Base-by-base conservation (phyloP, 176 grass and related monocot genomes). In the Bonia amplexicaulis region DNA sequence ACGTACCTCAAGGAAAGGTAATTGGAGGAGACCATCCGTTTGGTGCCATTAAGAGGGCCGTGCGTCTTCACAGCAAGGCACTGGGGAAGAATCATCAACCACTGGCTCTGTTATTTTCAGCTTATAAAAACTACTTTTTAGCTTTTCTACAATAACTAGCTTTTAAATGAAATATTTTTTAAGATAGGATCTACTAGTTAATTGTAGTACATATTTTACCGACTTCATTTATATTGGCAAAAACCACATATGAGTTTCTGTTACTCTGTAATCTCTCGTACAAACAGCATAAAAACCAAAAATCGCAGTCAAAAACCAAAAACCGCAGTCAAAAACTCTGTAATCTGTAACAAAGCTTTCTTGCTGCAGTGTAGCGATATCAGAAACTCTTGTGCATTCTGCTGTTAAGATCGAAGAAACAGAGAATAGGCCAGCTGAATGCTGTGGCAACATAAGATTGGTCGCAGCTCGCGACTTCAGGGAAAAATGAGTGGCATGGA, bases 1-100 rank as follows among this genome's bases (percentile, higher is more conserved):
- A 80, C 26, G 27, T 67, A 66, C 80, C 81, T 47, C 58, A 55
- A 47, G 35, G 37, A 73, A 84, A 84, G 23, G 81, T 65, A 66
- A 89, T 12, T 19, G 25, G 35, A 78, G 35, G 59, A 84, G 33
- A 55, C 59, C 61, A 60, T 12, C 42, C 40, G 16, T 75, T 68
- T 80, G 46, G 22, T 74, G 60, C 41, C 68, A 85, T 80, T 72
- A 73, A 73, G 46, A 73, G 48, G 48, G 51, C 15, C 15, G 45
- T 66, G 66, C 66, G 73, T 65, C 7, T 33, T 39, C 64, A 65
- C 33, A 71, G 45, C 16, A 79, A 25, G 17, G 46, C 35, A 14
- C 26, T 66, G 58, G 26, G 47, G 26, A 65, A 31, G 73, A 45
- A 53, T 80, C 29, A 65, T 58, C 47, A 6, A 22, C 67, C 58